Conservation (phyloP, 139 green algal genomes). For the Auxenochlorella pyrenoidosa region DNA sequence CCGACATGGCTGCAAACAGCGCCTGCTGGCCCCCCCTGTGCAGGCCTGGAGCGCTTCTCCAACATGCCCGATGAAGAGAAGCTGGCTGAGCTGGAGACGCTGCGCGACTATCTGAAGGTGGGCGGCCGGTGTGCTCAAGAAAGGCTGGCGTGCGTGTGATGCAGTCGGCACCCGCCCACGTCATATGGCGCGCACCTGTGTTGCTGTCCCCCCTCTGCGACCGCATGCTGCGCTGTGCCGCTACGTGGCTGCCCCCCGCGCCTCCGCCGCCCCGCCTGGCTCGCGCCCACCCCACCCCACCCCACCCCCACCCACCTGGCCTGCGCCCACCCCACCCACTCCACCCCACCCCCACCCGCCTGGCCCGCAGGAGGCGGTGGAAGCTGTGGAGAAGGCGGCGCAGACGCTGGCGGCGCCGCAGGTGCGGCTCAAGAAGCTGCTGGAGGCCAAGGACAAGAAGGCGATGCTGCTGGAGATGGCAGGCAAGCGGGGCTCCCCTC, state of each 20-base stretch:
- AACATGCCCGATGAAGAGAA: conserved; percentile 63
- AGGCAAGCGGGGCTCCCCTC: conserved; percentile 1
- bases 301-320: background rate
- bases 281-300: background rate
- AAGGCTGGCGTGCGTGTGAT: background rate
- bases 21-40: background rate
- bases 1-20: too few species aligned
- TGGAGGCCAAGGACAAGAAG: conserved; percentile 86
- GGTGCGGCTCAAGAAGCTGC: conserved; percentile 80
- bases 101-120: conserved; percentile 78
- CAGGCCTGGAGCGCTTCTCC: conserved; percentile 64
- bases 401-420: conserved; percentile 52
- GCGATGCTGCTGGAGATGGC: conserved; percentile 86
- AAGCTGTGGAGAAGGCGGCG: conserved; percentile 72
- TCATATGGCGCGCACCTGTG: too few species aligned
- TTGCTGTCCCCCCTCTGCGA: too few species aligned
- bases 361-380: conserved; percentile 48
- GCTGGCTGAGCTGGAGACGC: conserved; percentile 86
- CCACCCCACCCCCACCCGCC: too few species aligned
- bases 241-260: too few species aligned
- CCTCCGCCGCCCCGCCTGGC: too few species aligned
- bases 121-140: background rate
- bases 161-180: too few species aligned
- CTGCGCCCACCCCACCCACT: background rate
- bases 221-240: too few species aligned